Evolutionary conservation across 805 yeast genomes (phyloP), one percentile per base, ranked within the genome.

Genomic region (Priceomyces haplophilus): DNA sequence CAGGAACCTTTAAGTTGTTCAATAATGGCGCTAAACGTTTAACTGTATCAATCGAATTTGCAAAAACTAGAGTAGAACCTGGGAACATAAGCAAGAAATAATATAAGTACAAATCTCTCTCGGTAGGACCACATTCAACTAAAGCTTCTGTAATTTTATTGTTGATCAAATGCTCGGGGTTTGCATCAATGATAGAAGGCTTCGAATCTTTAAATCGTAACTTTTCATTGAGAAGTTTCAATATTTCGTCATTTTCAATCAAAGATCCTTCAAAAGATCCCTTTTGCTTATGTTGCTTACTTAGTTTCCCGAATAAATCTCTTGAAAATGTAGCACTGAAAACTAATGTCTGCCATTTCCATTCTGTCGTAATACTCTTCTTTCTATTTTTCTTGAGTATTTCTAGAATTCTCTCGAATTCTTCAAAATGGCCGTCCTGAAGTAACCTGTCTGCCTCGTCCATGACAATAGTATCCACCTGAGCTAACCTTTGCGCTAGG

Each of bases 391-490:
- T 74, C 18, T 65, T 65, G 44, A 93, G 62, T 12, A 85, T 61
- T 42, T 84, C 88, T 47, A 91, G 66, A 45, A 88, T 84, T 55
- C 54, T 84, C 52, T 85, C 95, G 49, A 93, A 78, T 61, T 93
- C 99, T 46, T 88, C 95, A 59, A 91, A 93, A 64, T 90, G 98
- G 2, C 98, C 97, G 56, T 90, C 96, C 63, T 91, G 97, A 40
- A 93, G 72, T 48, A 93, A 68, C 62, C 99, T 75, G 69, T 93
- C 99, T 10, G 99, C 99, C 63, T 93, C 99, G 71, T 93, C 99
- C 24, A 91, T 70, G 0, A 90, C 96, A 2, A 78, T 42, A 7
- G 72, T 65, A 43, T 76, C 80, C 3, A 78, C 67, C 11, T 69
- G 58, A 10, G 80, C 72, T 40, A 77, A 49, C 45, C 74, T 56